Evolutionary conservation across 1,284 basidiomycete species (phyloP).

Genomic region (Earliella scabrosa): DNA sequence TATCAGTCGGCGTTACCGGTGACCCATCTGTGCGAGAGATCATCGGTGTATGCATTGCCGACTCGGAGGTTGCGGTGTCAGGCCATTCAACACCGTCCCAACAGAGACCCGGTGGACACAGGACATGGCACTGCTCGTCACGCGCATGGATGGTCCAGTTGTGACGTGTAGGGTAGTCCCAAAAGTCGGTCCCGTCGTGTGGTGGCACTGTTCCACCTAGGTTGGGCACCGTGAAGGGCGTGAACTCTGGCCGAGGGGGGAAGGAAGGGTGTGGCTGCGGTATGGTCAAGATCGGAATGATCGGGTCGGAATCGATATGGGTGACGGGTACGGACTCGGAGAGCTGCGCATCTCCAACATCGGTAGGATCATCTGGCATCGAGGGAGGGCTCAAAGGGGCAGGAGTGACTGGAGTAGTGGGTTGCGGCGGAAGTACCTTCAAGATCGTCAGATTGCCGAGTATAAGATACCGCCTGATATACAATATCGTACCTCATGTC

Average conservation of each 20-base stretch:
- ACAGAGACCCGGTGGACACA: neutral
- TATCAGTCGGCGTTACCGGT: neutral
- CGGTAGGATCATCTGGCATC: too few relatives aligned
- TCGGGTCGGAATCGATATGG: too few relatives aligned
- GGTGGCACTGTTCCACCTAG: neutral
- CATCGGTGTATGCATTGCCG: too few relatives aligned
- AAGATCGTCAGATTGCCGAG: too few relatives aligned
- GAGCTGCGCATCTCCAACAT: too few relatives aligned
- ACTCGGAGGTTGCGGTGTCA: too few relatives aligned
- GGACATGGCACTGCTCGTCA: neutral
- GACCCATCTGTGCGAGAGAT: neutral
- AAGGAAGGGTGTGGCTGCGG: neutral
- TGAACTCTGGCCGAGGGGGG: constrained; percentile 2
- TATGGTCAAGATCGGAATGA: neutral
- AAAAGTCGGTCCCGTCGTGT: neutral
- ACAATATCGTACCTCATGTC: too few relatives aligned
- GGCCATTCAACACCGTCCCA: neutral
- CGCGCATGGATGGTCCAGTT: neutral
- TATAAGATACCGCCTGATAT: too few relatives aligned
- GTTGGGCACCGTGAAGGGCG: neutral
- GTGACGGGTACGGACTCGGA: too few relatives aligned
- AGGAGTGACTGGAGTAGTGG: too few relatives aligned
- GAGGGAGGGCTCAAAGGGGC: too few relatives aligned
- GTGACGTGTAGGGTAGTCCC: neutral
- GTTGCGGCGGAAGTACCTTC: too few relatives aligned